phyloP scores from a whole-genome alignment of 306 rosid species.

The Coriaria nepalensis region DNA sequence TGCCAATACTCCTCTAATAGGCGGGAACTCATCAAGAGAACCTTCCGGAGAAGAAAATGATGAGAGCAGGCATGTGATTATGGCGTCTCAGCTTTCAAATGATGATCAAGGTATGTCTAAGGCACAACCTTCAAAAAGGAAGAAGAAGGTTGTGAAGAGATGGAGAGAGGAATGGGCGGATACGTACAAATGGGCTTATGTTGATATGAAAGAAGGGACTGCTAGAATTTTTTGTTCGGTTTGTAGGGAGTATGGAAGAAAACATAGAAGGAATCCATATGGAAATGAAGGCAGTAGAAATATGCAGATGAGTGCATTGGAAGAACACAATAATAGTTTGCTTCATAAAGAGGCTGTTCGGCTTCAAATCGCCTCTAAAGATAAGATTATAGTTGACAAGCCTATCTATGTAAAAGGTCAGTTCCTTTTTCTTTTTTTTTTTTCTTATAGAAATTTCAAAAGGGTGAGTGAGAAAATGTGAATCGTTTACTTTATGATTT shows the following conservation, averaged over 20 bases:
- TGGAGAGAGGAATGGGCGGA: slow-evolving; percentile 99
- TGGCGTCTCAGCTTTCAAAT: slow-evolving; percentile 68
- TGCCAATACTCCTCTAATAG: slow-evolving; percentile 57
- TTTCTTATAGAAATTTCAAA: background rate
- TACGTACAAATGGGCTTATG: slow-evolving; percentile 96
- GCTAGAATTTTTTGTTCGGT: slow-evolving; percentile 95
- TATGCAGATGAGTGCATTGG: slow-evolving; percentile 99
- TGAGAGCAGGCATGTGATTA: slow-evolving; percentile 68
- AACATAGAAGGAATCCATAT: slow-evolving; percentile 93
- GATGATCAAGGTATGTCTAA: slow-evolving; percentile 71
- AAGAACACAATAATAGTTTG: slow-evolving; percentile 92
- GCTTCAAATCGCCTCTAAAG: slow-evolving; percentile 92
- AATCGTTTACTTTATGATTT: too few species aligned
- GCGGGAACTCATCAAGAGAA: slow-evolving; percentile 48
- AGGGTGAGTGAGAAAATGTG: too few species aligned
- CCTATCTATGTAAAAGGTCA: slow-evolving; percentile 87
- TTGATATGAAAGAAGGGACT: slow-evolving; percentile 94
- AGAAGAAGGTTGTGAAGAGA: slow-evolving; percentile 96
- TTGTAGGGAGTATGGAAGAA: slow-evolving; percentile 90
- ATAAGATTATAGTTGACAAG: slow-evolving; percentile 71
- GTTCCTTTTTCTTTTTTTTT: slow-evolving; percentile 12
- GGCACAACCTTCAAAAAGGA: slow-evolving; percentile 55
- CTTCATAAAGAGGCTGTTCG: slow-evolving; percentile 99
- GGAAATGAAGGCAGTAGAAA: slow-evolving; percentile 99
- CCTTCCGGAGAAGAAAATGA: slow-evolving; percentile 69